phyloP scores from a whole-genome alignment of 148 eudicot genomes.

The Amaranthus cruentus region DNA sequence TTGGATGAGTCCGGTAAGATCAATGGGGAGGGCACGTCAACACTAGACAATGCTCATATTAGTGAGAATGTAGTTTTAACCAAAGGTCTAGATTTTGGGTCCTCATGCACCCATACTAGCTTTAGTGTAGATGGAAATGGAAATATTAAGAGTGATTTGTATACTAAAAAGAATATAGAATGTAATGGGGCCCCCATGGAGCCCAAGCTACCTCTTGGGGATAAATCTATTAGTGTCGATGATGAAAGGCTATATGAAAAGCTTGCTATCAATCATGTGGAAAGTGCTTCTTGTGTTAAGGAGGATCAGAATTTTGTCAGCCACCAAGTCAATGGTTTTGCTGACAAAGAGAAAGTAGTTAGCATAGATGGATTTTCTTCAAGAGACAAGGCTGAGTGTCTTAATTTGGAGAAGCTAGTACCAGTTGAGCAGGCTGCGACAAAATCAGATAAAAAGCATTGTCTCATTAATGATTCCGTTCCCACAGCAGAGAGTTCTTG shows the following conservation, averaged over 20 bases:
- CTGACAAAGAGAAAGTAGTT: slow-evolving; percentile 29
- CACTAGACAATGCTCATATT: slow-evolving; percentile 31
- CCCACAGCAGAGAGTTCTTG: slow-evolving; percentile 30
- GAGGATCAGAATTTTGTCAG: slow-evolving; percentile 25
- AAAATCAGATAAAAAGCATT: slow-evolving; percentile 33
- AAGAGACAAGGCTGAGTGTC: slow-evolving; percentile 32
- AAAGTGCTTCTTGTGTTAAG: slow-evolving; percentile 25
- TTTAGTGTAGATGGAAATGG: slow-evolving; percentile 43
- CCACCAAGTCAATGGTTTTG: slow-evolving; percentile 37
- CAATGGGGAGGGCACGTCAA: slow-evolving; percentile 31
- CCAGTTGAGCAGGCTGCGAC: slow-evolving; percentile 26
- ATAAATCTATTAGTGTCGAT: slow-evolving; percentile 29
- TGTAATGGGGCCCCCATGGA: slow-evolving; percentile 40
- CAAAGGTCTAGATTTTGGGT: slow-evolving; percentile 64
- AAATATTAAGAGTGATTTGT: slow-evolving; percentile 37
- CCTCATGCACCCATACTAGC: slow-evolving; percentile 50
- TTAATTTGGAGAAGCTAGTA: slow-evolving; percentile 29
- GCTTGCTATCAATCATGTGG: slow-evolving; percentile 30
- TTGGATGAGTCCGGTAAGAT: slow-evolving; percentile 34
- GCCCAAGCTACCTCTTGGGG: slow-evolving; percentile 30
- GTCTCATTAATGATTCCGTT: slow-evolving; percentile 20
- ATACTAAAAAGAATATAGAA: slow-evolving; percentile 33
- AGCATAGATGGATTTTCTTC: slow-evolving; percentile 25
- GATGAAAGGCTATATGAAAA: slow-evolving; percentile 32
- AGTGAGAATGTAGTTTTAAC: slow-evolving; percentile 22